Percentiles rank a stretch among this genome's conserved stretches.
phyloP scores from a whole-genome alignment of 2,329 filamentous ascomycete species.

The Hypoxylon sp. region DNA sequence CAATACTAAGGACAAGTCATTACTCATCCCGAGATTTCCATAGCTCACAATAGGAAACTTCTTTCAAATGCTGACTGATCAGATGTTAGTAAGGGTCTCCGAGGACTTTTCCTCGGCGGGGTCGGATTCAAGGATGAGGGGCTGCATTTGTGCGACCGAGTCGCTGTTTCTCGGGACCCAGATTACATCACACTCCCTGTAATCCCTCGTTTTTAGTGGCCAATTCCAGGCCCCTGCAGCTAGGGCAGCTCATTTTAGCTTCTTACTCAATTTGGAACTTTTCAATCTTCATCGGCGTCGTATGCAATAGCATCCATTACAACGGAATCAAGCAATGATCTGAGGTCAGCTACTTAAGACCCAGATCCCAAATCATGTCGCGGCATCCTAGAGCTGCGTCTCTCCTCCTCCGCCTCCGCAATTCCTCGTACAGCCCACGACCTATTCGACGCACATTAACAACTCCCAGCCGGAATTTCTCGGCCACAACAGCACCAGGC shows the following conservation, averaged over 20 bases:
- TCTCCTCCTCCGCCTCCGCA: constrained; percentile 27
- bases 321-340: background rate
- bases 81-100: constrained; percentile 7
- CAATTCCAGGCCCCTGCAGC: constrained; percentile 29
- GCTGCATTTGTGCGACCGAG: constrained; percentile 1
- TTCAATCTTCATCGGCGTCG: constrained; percentile 19
- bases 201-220: constrained; percentile 20
- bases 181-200: constrained; percentile 34
- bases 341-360: background rate
- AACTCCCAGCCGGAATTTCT: constrained; percentile 35
- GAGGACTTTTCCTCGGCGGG: constrained; percentile 32
- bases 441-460: constrained; percentile 14
- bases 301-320: background rate
- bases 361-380: constrained; percentile 33
- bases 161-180: constrained; percentile 7
- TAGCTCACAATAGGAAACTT: constrained; percentile 12
- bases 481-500: constrained; percentile 15
- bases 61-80: constrained; percentile 45
- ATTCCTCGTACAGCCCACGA: background rate
- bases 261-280: constrained; percentile 33
- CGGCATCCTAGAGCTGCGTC: constrained; percentile 31
- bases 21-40: constrained; percentile 34
- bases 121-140: constrained; percentile 32
- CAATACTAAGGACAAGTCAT: constrained; percentile 14
- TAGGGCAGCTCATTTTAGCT: constrained; percentile 30